These are phyloP conservation scores for Xylaria sp. DNA, from an alignment of 2,329 filamentous ascomycete genomes.

Conservation along the genomic window DNA sequence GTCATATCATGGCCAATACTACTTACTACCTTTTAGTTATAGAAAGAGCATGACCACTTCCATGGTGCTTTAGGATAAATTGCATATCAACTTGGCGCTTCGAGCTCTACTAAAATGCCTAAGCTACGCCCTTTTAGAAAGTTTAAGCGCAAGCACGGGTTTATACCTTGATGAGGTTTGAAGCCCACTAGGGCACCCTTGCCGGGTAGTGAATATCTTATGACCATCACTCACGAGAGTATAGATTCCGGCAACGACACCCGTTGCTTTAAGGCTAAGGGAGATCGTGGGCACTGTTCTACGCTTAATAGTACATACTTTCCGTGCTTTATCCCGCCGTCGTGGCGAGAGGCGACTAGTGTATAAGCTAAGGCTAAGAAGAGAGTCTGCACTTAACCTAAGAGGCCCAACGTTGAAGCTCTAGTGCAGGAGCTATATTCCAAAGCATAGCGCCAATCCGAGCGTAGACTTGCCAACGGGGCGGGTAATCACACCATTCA, in stretches of 20 bases:
- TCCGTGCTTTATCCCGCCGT: background rate
- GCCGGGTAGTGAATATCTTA: slow-evolving; percentile 17
- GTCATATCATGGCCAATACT: background rate
- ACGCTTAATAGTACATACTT: background rate
- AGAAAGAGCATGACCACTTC: slow-evolving; percentile 7
- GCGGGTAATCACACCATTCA: slow-evolving; percentile 28
- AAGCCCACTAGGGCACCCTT: background rate
- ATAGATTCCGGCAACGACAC: background rate
- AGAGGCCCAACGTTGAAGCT: background rate
- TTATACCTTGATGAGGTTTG: background rate
- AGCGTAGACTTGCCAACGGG: slow-evolving; percentile 10
- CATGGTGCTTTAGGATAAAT: background rate
- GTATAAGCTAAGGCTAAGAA: background rate
- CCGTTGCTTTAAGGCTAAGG: background rate
- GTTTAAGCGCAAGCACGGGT: background rate
- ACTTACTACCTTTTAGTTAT: background rate
- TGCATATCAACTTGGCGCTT: background rate
- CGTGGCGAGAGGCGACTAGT: background rate
- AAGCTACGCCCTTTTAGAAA: background rate
- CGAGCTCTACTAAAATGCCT: background rate
- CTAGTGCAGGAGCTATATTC: slow-evolving; percentile 8
- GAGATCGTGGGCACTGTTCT: background rate
- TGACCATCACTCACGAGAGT: slow-evolving; percentile 15
- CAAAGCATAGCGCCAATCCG: background rate
- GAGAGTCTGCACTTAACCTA: slow-evolving; percentile 5